A percentile compares a stretch with the other conserved stretches of the same genome.
phyloP scores from a whole-genome alignment of 2,329 filamentous ascomycete genomes.

The Fusarium begoniae region DNA sequence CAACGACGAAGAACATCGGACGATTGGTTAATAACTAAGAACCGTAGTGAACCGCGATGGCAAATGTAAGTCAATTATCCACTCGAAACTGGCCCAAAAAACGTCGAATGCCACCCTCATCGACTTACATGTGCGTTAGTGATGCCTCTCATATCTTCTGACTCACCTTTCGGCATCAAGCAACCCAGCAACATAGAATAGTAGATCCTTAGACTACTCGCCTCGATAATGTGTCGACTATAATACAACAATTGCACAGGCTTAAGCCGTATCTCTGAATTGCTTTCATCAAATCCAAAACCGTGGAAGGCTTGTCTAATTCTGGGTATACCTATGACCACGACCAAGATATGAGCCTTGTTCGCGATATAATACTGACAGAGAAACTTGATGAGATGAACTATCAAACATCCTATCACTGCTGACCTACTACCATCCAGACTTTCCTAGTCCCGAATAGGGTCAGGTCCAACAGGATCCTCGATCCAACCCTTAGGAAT shows the following conservation, averaged over 20 bases:
- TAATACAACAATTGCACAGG: rapidly evolving
- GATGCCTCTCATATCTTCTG: neutral
- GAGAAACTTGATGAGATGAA: neutral
- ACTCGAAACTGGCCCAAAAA: too few species aligned
- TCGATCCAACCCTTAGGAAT: conserved; percentile 45
- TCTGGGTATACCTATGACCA: neutral
- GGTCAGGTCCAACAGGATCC: neutral
- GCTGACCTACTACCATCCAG: rapidly evolving
- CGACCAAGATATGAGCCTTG: neutral
- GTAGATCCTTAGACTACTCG: too few species aligned
- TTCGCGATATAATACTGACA: rapidly evolving
- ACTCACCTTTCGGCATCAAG: rapidly evolving
- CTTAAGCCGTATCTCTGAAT: neutral
- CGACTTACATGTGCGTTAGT: rapidly evolving
- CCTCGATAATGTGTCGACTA: rapidly evolving
- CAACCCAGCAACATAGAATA: rapidly evolving
- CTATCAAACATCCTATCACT: rapidly evolving
- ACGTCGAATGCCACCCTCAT: rapidly evolving
- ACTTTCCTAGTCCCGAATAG: neutral
- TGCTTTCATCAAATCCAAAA: rapidly evolving
- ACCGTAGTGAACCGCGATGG: neutral
- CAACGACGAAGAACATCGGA: neutral
- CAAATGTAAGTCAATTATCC: rapidly evolving
- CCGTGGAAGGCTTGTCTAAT: neutral
- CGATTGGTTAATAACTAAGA: rapidly evolving